phyloP scores from a whole-genome alignment of 768 basidiomycete species.

The Lentinula guzmanii region DNA sequence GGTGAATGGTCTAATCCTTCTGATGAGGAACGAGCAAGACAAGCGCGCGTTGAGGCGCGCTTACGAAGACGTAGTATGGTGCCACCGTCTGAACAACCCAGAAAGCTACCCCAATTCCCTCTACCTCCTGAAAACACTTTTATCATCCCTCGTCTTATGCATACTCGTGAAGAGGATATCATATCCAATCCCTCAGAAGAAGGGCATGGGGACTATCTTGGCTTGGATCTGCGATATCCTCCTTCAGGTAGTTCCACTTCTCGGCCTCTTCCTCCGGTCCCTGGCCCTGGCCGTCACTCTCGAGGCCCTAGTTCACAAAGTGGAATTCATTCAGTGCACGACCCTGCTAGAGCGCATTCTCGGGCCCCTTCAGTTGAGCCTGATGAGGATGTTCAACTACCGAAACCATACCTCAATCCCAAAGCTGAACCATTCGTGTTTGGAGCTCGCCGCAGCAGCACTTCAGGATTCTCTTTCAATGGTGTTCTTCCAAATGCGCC shows the following conservation, averaged over 20 bases:
- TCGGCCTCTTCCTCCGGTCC: slow-evolving; percentile 43
- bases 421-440: slow-evolving; percentile 84
- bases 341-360: slow-evolving; percentile 62
- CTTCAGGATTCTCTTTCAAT: slow-evolving; percentile 18
- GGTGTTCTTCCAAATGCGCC: slow-evolving; percentile 22
- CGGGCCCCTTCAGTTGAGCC: slow-evolving; percentile 35
- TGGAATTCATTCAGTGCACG: slow-evolving; percentile 53
- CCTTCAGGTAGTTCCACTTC: slow-evolving; percentile 10
- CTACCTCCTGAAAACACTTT: slow-evolving; percentile 57
- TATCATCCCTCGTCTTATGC: slow-evolving; percentile 26
- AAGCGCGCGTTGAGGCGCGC: slow-evolving; percentile 58
- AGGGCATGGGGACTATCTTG: slow-evolving; percentile 39
- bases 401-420: slow-evolving; percentile 51
- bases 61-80: slow-evolving; percentile 44
- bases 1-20: slow-evolving; percentile 91
- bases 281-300: slow-evolving; percentile 57
- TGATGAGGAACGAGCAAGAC: slow-evolving; percentile 79
- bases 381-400: background rate
- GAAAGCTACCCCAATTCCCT: slow-evolving; percentile 76
- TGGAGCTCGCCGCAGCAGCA: slow-evolving; percentile 16
- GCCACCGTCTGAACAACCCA: slow-evolving; percentile 54
- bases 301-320: slow-evolving; percentile 40
- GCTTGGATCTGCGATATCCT: slow-evolving; percentile 19
- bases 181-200: slow-evolving; percentile 89
- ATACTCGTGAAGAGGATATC: slow-evolving; percentile 54